A percentile compares a stretch with the other conserved stretches of the same genome.
phyloP scores from a whole-genome alignment of 306 rosid species.

The Luffa acutangula region DNA sequence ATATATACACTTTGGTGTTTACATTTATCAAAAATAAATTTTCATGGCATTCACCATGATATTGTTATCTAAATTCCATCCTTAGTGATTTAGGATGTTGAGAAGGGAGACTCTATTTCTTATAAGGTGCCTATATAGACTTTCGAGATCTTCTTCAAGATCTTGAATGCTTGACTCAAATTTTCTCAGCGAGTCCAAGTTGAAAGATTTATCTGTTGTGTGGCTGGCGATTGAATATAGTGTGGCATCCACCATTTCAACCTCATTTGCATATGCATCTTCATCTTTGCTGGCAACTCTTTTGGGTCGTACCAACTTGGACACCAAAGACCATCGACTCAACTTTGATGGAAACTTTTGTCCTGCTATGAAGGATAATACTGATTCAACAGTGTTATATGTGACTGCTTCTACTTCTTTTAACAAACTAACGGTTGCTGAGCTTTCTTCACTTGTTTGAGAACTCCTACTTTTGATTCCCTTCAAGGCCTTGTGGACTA shows the following conservation, averaged over 20 bases:
- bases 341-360: conserved; percentile 3
- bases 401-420: conserved; percentile 16
- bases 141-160: conserved; percentile 12
- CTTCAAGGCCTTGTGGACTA: conserved; percentile 17
- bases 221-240: conserved; percentile 1
- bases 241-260: conserved; percentile 10
- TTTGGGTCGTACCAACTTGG: conserved; percentile 16
- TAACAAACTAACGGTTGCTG: neutral
- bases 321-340: conserved; percentile 14
- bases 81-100: conserved; percentile 16
- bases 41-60: neutral
- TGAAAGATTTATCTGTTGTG: neutral
- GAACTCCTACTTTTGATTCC: neutral
- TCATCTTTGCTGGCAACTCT: conserved; percentile 5
- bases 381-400: neutral
- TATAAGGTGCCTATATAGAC: conserved; percentile 13
- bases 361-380: conserved; percentile 12
- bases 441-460: neutral
- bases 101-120: conserved; percentile 25
- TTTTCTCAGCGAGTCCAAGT: neutral
- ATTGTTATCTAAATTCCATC: neutral
- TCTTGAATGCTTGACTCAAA: conserved; percentile 17
- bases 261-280: conserved; percentile 3
- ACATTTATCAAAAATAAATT: neutral
- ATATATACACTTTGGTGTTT: neutral